phyloP scores from a whole-genome alignment of 495 filamentous ascomycete genomes.

The Penicillium verhagenii region DNA sequence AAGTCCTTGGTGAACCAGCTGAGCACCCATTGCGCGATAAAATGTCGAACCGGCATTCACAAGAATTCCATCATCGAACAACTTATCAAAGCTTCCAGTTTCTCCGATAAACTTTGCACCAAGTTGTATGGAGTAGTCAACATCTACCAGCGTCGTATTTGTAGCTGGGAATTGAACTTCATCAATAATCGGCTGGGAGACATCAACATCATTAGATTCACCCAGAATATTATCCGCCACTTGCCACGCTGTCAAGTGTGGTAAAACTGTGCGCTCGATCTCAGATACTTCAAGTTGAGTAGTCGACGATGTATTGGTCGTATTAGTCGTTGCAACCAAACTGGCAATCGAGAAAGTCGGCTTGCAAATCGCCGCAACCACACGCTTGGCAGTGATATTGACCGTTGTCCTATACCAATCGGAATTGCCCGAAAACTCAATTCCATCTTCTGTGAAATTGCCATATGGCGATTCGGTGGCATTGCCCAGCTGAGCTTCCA shows the following conservation, averaged over 20 bases:
- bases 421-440: not conserved
- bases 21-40: conserved; percentile 11
- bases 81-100: not conserved
- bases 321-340: conserved; percentile 7
- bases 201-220: not conserved
- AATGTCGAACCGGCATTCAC: not conserved
- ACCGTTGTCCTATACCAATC: not conserved
- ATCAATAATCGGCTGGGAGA: not conserved
- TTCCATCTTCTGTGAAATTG: not conserved
- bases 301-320: not conserved
- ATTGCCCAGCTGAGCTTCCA: not conserved
- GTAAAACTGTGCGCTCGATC: not conserved
- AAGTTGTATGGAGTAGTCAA: not conserved
- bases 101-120: not conserved
- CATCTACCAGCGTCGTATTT: not conserved
- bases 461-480: not conserved
- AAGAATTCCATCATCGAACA: conserved; percentile 3
- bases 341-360: conserved; percentile 6
- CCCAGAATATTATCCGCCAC: not conserved
- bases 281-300: not conserved
- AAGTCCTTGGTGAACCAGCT: conserved; percentile 10
- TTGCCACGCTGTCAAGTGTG: not conserved
- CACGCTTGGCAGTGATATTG: not conserved
- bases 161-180: not conserved
- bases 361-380: conserved; percentile 5